These are phyloP conservation scores for Aphanomyces invadans DNA, from an alignment of 352 stramenopile species.

Conservation along the genomic window DNA sequence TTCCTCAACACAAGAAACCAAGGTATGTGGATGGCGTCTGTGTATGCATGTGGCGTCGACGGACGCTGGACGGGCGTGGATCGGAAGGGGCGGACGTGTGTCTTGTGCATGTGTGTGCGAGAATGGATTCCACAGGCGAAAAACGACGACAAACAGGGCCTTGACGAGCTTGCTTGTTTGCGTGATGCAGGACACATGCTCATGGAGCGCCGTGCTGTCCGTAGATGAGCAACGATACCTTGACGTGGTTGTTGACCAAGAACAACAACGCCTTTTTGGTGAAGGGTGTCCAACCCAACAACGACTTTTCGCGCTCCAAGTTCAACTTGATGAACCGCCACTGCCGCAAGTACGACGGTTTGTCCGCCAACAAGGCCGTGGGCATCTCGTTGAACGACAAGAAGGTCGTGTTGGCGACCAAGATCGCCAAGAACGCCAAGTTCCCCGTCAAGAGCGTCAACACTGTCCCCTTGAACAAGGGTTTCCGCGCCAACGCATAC, in stretches of 20 bases:
- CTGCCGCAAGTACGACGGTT: slow-evolving; percentile 94
- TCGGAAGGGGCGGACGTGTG: not conserved
- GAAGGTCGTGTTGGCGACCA: slow-evolving; percentile 79
- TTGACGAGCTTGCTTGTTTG: too few relatives aligned
- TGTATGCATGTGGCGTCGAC: not conserved
- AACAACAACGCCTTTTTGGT: slow-evolving; percentile 95
- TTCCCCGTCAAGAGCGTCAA: slow-evolving; percentile 69
- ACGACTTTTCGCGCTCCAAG: slow-evolving; percentile 89
- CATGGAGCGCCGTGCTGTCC: too few relatives aligned
- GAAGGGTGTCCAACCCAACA: slow-evolving; percentile 82
- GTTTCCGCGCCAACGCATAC: slow-evolving; percentile 68
- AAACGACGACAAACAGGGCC: not conserved
- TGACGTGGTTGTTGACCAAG: slow-evolving; percentile 95
- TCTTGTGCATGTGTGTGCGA: not conserved
- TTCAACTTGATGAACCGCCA: slow-evolving; percentile 95
- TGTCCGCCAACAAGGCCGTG: slow-evolving; percentile 90
- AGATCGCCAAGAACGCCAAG: slow-evolving; percentile 60
- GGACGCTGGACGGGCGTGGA: not conserved
- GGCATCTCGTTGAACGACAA: slow-evolving; percentile 86
- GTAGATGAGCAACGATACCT: slow-evolving; percentile 89
- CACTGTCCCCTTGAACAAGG: slow-evolving; percentile 75
- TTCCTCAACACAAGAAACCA: slow-evolving; percentile 27
- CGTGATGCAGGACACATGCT: too few relatives aligned
- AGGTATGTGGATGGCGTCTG: slow-evolving; percentile 4
- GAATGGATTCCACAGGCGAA: not conserved